phyloP scores from a whole-genome alignment of 106 monocot genomes.

The Dendrobium officinale region DNA sequence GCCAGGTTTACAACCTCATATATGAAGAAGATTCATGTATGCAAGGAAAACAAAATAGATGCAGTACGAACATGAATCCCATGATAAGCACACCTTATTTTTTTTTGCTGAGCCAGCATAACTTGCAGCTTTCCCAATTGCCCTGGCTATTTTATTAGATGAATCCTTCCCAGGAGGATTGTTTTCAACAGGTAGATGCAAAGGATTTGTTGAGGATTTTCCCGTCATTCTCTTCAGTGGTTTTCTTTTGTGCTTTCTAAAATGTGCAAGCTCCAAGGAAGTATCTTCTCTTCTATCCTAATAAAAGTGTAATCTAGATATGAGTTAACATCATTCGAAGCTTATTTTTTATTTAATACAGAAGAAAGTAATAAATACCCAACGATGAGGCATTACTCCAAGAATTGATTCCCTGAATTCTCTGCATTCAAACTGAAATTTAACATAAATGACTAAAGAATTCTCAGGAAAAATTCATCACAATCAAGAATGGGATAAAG shows the following conservation, averaged over 20 bases:
- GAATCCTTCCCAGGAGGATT: constrained; percentile 81
- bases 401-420: constrained; percentile 98
- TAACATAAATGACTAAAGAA: background rate
- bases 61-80: background rate
- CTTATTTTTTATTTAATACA: background rate
- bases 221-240: constrained; percentile 70
- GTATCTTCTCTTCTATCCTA: constrained; percentile 99
- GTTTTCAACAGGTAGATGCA: constrained; percentile 65
- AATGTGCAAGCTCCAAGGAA: constrained; percentile 70
- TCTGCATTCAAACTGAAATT: constrained; percentile 87
- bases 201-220: constrained; percentile 29
- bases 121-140: constrained; percentile 86
- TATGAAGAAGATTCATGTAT: background rate
- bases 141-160: constrained; percentile 68
- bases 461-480: background rate
- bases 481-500: background rate
- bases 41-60: background rate
- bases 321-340: constrained; percentile 5
- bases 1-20: background rate
- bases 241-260: constrained; percentile 90
- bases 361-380: constrained; percentile 41
- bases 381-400: constrained; percentile 91
- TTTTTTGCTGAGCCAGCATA: constrained; percentile 68
- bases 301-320: constrained; percentile 12
- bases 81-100: constrained; percentile 58